Evolutionary conservation across 371 early-diverging fungal species (phyloP), one percentile per base, ranked within the genome.

Genomic region (Zopfochytrium polystomum): DNA sequence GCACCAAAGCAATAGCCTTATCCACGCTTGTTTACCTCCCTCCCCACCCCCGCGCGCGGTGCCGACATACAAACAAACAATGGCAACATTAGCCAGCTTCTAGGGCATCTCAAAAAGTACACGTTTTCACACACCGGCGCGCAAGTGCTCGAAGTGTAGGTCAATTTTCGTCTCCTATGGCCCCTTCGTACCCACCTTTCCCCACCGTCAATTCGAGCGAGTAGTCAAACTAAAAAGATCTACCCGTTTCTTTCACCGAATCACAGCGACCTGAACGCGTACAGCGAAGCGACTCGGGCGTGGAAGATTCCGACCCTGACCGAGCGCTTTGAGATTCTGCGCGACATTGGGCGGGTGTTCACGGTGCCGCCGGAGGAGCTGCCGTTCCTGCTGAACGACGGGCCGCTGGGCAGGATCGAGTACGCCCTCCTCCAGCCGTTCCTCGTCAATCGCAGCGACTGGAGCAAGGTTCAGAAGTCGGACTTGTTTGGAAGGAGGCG

Each of bases 51-150:
- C 30, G 29, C 48, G 13, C 9, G 7, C 1, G 29, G 20, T 26
- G 30, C n/a, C 23, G 20, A 44, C 9, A n/a, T 56, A 25, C 34
- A 50, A 33, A 9, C 29, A 11, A 25, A 13, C 44, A 13, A 38
- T 29, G 32, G 58, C 32, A 33, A 23, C 22, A 35, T n/a, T 27
- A 25, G 20, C 31, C 18, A 31, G 2, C 13, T 35, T 23, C 71
- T 95, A 65, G 96, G 92, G 43, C 96, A 95, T 65, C 84, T 92
- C 62, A 91, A 90, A 73, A 92, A 90, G 72, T 95, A 88, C 56
- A 74, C 80, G 33, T 90, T 93, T 31, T 90, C 83, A 83, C 32
- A 84, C 79, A 67, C 63, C 0, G 98, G 98, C 31, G 95, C 93
- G 27, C 72, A 96, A 29, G 75, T 93, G 42, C 79, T 97, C 32